These are phyloP conservation scores for Lomentospora prolificans DNA, from an alignment of 2,329 filamentous ascomycete species.

Conservation along the genomic window DNA sequence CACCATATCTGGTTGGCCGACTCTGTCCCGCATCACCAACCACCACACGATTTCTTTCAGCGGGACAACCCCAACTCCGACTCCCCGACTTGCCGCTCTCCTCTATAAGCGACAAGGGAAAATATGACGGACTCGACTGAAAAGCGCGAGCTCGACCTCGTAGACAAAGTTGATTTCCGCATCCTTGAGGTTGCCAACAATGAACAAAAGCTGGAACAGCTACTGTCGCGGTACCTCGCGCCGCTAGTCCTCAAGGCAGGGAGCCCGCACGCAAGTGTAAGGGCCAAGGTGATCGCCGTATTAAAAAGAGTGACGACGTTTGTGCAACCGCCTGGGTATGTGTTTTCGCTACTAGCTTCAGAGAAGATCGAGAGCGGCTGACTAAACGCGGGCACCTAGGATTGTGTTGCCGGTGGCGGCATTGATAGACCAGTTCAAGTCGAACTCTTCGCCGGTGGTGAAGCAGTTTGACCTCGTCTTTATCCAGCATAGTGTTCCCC, in stretches of 20 bases:
- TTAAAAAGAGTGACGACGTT: slow-evolving; percentile 44
- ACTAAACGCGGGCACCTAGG: slow-evolving; percentile 19
- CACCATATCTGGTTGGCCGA: not conserved
- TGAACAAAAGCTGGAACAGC: slow-evolving; percentile 69
- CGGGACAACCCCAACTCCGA: not conserved
- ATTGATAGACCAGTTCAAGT: slow-evolving; percentile 81
- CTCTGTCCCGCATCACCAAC: not conserved
- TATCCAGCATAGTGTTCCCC: slow-evolving; percentile 66
- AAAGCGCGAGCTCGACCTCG: slow-evolving; percentile 67
- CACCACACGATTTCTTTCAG: too few relatives aligned
- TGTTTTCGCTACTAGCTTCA: not conserved
- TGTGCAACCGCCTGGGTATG: slow-evolving; percentile 40
- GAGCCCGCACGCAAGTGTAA: slow-evolving; percentile 69
- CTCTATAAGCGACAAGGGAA: not conserved
- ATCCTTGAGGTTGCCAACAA: slow-evolving; percentile 72
- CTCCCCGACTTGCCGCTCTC: not conserved
- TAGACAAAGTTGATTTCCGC: slow-evolving; percentile 76
- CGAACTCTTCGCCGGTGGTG: slow-evolving; percentile 61
- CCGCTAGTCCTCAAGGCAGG: slow-evolving; percentile 78
- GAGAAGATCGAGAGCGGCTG: not conserved
- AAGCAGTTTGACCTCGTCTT: slow-evolving; percentile 84
- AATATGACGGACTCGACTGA: slow-evolving; percentile 36
- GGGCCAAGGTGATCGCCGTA: slow-evolving; percentile 57
- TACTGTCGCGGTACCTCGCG: slow-evolving; percentile 69
- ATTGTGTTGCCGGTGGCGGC: slow-evolving; percentile 77